These are phyloP conservation scores for Acmispon strigosus DNA, from an alignment of 306 rosid species.

Conservation along the genomic window DNA sequence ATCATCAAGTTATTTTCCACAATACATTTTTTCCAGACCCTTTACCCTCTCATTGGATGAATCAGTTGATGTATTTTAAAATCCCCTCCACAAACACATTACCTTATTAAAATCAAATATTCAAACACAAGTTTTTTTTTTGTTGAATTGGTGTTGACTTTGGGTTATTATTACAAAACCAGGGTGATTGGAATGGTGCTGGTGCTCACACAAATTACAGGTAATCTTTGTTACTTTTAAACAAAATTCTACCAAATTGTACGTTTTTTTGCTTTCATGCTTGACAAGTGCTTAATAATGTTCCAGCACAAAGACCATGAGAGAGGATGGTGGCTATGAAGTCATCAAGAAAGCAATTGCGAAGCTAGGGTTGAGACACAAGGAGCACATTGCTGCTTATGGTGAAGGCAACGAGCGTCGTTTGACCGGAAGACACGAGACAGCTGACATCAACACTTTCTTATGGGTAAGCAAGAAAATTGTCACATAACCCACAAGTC, in stretches of 20 bases:
- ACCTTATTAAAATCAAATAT: too few relatives aligned
- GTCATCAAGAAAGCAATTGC: conserved; percentile 73
- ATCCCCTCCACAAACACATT: too few relatives aligned
- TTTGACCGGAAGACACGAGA: conserved; percentile 83
- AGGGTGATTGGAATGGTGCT: conserved; percentile 99
- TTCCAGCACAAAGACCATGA: conserved; percentile 79
- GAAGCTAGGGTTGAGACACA: conserved; percentile 66
- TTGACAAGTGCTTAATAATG: neutral
- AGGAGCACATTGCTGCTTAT: conserved; percentile 82
- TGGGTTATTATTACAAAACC: neutral
- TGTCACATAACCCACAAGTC: too few relatives aligned
- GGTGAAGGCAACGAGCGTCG: conserved; percentile 98
- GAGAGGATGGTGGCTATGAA: conserved; percentile 72
- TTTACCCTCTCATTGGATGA: too few relatives aligned
- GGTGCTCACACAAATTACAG: conserved; percentile 98
- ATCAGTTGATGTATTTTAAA: too few relatives aligned
- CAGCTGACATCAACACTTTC: conserved; percentile 81
- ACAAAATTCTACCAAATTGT: neutral
- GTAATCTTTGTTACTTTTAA: conserved; percentile 23
- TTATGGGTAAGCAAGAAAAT: conserved; percentile 54
- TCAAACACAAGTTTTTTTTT: neutral
- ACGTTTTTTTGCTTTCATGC: neutral
- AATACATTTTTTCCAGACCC: neutral
- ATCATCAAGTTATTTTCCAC: neutral
- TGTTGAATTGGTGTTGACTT: neutral